Evolutionary conservation across 352 stramenopile species (phyloP).

Genomic region (Phytophthora pseudosyringae): DNA sequence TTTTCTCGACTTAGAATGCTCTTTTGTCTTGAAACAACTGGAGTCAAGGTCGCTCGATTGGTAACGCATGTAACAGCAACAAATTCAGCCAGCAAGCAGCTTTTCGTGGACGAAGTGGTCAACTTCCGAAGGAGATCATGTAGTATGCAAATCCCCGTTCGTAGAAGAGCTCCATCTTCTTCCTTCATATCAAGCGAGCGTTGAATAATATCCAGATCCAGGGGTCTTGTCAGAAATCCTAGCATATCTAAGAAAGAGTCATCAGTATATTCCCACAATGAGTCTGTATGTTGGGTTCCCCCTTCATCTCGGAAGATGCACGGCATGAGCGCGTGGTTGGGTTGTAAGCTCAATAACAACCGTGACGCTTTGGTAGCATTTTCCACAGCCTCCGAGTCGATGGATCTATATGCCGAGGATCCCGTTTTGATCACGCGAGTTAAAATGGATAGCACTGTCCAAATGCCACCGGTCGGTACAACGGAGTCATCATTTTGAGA

Average conservation of each 20-base stretch:
- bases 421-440: neutral
- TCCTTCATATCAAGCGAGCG: constrained; percentile 9
- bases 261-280: neutral
- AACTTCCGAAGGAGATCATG: constrained; percentile 65
- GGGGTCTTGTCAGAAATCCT: constrained; percentile 23
- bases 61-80: constrained; percentile 14
- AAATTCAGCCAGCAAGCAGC: constrained; percentile 48
- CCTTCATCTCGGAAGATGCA: neutral
- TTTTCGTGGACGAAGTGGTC: constrained; percentile 50
- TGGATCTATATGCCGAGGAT: neutral
- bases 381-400: constrained; percentile 2
- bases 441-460: constrained; percentile 12
- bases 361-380: constrained; percentile 12
- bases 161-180: constrained; percentile 28
- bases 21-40: neutral
- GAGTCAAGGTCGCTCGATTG: neutral
- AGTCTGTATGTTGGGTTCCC: neutral
- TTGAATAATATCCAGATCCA: constrained; percentile 13
- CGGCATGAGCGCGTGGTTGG: constrained; percentile 18
- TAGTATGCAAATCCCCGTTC: constrained; percentile 48
- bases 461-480: constrained; percentile 7
- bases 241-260: constrained; percentile 23
- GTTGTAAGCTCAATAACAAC: constrained; percentile 28
- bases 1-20: constrained; percentile 5
- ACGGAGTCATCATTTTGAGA: neutral